Base-by-base conservation (phyloP, 352 stramenopile genomes). In the Globisporangium emineosum region DNA sequence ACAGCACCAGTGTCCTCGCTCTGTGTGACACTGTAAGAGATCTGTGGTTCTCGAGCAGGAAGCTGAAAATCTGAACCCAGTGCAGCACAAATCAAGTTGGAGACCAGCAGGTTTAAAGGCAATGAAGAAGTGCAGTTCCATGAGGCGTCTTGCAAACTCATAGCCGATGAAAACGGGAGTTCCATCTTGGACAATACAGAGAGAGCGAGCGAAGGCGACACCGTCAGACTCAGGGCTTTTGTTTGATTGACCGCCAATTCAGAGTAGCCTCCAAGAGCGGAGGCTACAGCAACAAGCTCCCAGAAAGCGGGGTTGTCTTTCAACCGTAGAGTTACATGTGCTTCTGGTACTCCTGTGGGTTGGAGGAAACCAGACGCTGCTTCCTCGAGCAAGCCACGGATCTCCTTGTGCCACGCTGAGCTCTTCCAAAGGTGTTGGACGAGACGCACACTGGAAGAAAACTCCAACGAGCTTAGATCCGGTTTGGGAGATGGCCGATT, bases 401-500 rank as follows among this genome's bases (percentile, higher is more conserved):
- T 67, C 33, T 35, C 54, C 47, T 0, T 29, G 56, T 37, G 55
- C 75, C 72, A 82, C 17, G 33, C 45, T 35, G 43, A 27, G 15
- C 43, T 65, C 33, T 3, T 45, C 17, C 49, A 73, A 9, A 82
- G 27, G 6, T 27, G 68, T 21, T 82, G 75, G n/a, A 82, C 60
- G 9, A 82, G 64, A 1, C 63, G 59, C 17, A 74, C 55, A 19
- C 47, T 60, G 47, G 69, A 57, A 58, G 65, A 70, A 66, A 70
- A 76, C 2, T 55, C 54, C 40, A 78, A 25, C 5, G 70, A 72
- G 6, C 15, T 15, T 10, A 57, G 12, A 2, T n/a, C 32, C 9
- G 21, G 19, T 3, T 19, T 52, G n/a, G 33, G 13, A 10, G 19
- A 23, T 21, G 56, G 13, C 4, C 27, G 29, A 19, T n/a, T 21